Evolutionary conservation across 2,329 filamentous ascomycete species (phyloP), one percentile per base, ranked within the genome.

Genomic region (Didymella keratinophila): DNA sequence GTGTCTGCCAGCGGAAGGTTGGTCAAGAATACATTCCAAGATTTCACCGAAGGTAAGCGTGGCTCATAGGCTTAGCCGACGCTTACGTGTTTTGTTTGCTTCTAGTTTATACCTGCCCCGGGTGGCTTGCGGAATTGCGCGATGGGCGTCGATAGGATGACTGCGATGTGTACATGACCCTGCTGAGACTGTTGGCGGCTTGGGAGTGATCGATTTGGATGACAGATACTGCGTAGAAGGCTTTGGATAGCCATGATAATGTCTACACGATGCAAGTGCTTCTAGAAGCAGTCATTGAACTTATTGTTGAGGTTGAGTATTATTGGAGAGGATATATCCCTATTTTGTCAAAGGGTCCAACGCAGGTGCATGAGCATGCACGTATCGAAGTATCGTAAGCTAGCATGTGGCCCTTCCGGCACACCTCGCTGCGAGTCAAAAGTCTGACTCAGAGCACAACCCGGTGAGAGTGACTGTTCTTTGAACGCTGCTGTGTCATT

Each of bases 1-100:
- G 75, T 78, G 9, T 76, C 74, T 44, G 76, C 76, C 32, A 66
- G 76, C 21, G 76, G 76, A 68, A 78, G 76, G 71, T 73, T 79
- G 71, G 74, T 77, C 41, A 76, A 76, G 61, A 66, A 65, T 23
- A 63, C 68, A 25, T 65, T 66, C 41, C 58, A 68, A 8, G 74
- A 76, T 30, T 52, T 61, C 42, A 44, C 61, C 41, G 71, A 78
- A 67, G 71, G 71, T 72, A 73, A 73, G 70, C 72, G 74, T 63
- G 71, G 71, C 62, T 67, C 64, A 39, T 74, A 71, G 66, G 48
- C 36, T 42, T 64, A 60, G 61, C 67, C 43, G 57, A 62, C 61
- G 68, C 70, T 74, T 69, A 74, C 70, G 56, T 53, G 41, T 64
- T 69, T 69, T 43, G 59, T 60, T 65, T 61, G 34, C 64, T 66